Base-by-base conservation (phyloP, 2,329 filamentous ascomycete genomes). In the Penicillium sp. region DNA sequence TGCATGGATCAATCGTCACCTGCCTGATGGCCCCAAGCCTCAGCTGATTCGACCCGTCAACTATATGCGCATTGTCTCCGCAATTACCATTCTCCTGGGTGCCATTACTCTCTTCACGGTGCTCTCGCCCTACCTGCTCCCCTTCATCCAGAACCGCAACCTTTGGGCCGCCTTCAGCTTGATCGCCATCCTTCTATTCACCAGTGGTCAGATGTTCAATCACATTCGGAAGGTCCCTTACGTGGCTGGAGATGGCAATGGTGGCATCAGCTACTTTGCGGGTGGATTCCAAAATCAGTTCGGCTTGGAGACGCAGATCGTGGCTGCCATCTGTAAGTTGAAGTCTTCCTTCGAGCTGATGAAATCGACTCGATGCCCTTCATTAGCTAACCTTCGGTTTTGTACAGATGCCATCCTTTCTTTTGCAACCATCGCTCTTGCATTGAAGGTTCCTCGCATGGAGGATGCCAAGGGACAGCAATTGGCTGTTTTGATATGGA, bases 131-230 rank as follows among this genome's bases (percentile, higher is more conserved):
- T 96, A 93, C 71, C 72, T 97, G 13, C 74, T 94, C 11, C 94
- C 94, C 3, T 72, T 97, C 61, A 76, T 97, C 38, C 91, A 93
- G 77, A 97, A 90, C 82, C 90, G 94, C 69, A 98, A 96, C 72
- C 80, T 98, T 19, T 99, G 95, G 95, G 93, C 94, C 26, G 92
- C 91, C 25, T 79, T 96, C 71, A 96, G 91, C 77, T 82, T 99
- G 68, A 93, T 98, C 71, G 84, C 88, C 14, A 93, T 99, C 65
- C 85, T 99, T 45, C 83, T 97, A 60, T 99, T 98, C 80, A 97
- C 90, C 51, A 95, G 91, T 70, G 96, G 95, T 42, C 93, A 98
- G 79, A 99, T 99, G 96, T 99, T 96, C 85, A 99, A 98, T 78
- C 93, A 97, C 74, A 99, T 99, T 73, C 87, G 96, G 70, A 94